Percentiles rank a stretch among this genome's conserved stretches.
Evolutionary conservation across 1,284 basidiomycete species (phyloP).

Genomic region (Rhodotorula sp.): DNA sequence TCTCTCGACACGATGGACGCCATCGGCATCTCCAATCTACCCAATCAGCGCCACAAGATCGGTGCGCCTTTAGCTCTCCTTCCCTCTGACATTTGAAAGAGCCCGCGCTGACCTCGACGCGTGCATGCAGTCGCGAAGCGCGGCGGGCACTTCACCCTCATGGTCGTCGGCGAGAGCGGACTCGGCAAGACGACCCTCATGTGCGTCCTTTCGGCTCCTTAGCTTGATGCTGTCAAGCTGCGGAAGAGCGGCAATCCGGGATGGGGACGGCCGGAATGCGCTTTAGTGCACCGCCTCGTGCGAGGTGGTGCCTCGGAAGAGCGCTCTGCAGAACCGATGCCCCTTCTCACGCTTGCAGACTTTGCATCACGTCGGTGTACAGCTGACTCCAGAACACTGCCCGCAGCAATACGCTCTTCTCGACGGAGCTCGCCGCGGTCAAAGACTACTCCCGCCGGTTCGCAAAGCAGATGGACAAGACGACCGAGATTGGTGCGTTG

Average conservation of each 20-base stretch:
- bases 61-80: slow-evolving; percentile 21
- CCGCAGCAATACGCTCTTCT: slow-evolving; percentile 95
- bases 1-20: not conserved
- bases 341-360: not conserved
- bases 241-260: no score
- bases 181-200: slow-evolving; percentile 66
- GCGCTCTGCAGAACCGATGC: no score
- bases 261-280: no score
- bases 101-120: not conserved
- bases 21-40: slow-evolving; percentile 78
- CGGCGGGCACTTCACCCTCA: slow-evolving; percentile 97
- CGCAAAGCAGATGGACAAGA: slow-evolving; percentile 96
- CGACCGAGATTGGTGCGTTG: slow-evolving; percentile 69
- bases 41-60: slow-evolving; percentile 65
- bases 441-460: slow-evolving; percentile 92
- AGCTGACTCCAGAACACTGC: not conserved
- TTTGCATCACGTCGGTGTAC: no score
- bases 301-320: no score
- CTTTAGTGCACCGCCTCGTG: no score
- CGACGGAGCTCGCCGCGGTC: slow-evolving; percentile 87
- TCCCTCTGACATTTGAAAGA: not conserved
- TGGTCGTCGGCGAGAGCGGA: slow-evolving; percentile 98
- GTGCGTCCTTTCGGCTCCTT: slow-evolving; percentile 9
- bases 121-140: slow-evolving; percentile 77
- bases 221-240: no score